Evolutionary conservation across 352 stramenopile genomes (phyloP), one percentile per base, ranked within the genome.

Genomic region (Pythium sukuiense): DNA sequence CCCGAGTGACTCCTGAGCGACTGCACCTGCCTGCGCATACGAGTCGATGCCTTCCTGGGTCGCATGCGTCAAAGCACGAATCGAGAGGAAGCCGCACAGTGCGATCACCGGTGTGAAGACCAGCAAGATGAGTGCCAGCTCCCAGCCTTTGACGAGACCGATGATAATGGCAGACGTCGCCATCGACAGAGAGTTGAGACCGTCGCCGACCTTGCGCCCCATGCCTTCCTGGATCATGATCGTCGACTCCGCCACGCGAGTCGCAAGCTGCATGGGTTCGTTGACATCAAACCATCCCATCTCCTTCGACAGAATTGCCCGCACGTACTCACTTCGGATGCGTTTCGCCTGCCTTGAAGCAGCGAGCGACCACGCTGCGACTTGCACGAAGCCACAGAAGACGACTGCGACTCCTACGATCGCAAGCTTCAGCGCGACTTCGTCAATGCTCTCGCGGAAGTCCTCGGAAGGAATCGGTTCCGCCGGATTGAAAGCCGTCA

Each of bases 401-500:
- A 90, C 73, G 37, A 87, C 74, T 2, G 74, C 77, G 30, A 89
- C 43, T n/a, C 81, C 77, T 6, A 88, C 72, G 27, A 60, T 72
- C 6, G 84, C 77, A 60, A 89, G 87, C 43, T 88, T 85, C 56
- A 85, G 74, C 14, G 81, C 75, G 11, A 87, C 73, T 26, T 41
- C 43, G 57, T 69, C 71, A 56, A 82, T 75, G 16, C 63, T 69
- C n/a, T 45, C 46, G 39, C 48, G 67, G 76, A 55, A 77, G 50
- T 90, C 76, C 56, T 46, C 18, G 41, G 12, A 32, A 0, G 55
- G 30, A 8, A 35, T 35, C 6, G 55, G 45, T n/a, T 76, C 43
- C 1, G 58, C 46, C 12, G 85, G 85, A 50, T 90, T 90, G 56
- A 92, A 90, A 9, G 83, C 77, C 65, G 90, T 90, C 48, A 92